phyloP scores from a whole-genome alignment of 2,329 filamentous ascomycete species.

The Chaetomiaceae sp. region DNA sequence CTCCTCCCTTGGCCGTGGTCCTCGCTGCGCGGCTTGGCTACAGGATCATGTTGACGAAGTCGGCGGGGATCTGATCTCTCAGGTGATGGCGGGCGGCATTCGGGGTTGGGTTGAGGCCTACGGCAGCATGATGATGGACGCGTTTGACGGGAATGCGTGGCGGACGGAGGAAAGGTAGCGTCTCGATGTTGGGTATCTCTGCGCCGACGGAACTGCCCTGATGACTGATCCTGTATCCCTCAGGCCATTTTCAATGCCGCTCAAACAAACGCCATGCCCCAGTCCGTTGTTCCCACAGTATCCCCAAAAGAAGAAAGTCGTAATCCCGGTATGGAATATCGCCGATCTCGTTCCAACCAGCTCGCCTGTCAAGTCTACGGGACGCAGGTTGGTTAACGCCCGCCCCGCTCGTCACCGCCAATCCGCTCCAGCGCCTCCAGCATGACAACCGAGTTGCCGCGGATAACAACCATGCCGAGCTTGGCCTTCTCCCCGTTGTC shows the following conservation, averaged over 20 bases:
- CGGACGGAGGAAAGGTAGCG: conserved; percentile 9
- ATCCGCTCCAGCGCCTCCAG: conserved; percentile 76
- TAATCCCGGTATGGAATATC: background rate
- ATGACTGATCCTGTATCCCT: background rate
- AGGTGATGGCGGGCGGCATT: conserved; percentile 49
- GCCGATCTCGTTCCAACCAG: background rate
- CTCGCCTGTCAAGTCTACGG: background rate
- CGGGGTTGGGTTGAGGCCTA: conserved; percentile 52
- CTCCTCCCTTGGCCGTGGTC: conserved; percentile 48
- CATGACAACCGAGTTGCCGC: conserved; percentile 98
- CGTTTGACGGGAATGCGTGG: conserved; percentile 44
- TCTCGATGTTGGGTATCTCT: conserved; percentile 13
- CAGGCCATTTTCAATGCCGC: background rate
- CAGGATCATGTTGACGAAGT: conserved; percentile 49
- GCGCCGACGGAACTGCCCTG: conserved; percentile 1
- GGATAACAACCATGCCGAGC: conserved; percentile 93
- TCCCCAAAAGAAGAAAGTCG: background rate
- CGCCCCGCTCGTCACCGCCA: conserved; percentile 53
- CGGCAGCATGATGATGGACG: conserved; percentile 45
- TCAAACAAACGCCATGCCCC: conserved; percentile 10
- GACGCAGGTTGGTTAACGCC: conserved; percentile 20
- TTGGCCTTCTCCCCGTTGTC: conserved; percentile 82
- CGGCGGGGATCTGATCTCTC: conserved; percentile 41
- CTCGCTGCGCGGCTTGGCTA: conserved; percentile 52
- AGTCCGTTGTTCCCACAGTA: background rate